Conservation (phyloP, 2,329 filamentous ascomycete genomes). For the Pseudocercospora eumusae region DNA sequence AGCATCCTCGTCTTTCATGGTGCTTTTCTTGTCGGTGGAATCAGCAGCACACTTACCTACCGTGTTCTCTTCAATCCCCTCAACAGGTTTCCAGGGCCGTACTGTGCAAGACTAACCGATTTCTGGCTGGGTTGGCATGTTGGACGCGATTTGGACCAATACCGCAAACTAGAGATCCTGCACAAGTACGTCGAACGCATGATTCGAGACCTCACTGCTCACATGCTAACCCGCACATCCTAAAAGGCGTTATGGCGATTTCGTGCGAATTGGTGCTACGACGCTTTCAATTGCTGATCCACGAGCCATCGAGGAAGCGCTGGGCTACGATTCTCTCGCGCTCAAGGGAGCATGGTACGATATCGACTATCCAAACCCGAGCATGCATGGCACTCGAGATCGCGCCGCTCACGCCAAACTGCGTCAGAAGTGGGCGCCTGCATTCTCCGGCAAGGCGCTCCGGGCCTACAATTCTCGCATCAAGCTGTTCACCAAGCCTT, state of each 20-base stretch:
- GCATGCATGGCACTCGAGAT: slow-evolving; percentile 44
- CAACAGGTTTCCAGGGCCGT: slow-evolving; percentile 39
- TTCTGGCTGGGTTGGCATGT: slow-evolving; percentile 34
- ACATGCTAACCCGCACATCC: neutral
- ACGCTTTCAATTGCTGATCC: slow-evolving; percentile 44
- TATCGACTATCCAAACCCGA: slow-evolving; percentile 35
- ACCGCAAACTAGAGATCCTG: slow-evolving; percentile 34
- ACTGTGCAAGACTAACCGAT: slow-evolving; percentile 38
- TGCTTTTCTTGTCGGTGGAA: neutral
- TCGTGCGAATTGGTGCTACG: slow-evolving; percentile 41
- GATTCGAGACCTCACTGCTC: neutral
- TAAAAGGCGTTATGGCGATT: slow-evolving; percentile 34
- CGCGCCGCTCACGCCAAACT: slow-evolving; percentile 41
- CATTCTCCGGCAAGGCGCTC: slow-evolving; percentile 45
- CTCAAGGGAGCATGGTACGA: slow-evolving; percentile 49
- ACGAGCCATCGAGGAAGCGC: slow-evolving; percentile 41
- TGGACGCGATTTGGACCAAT: slow-evolving; percentile 31
- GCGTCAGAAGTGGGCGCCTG: slow-evolving; percentile 44
- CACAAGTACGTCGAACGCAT: slow-evolving; percentile 29
- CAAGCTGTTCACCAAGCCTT: slow-evolving; percentile 37
- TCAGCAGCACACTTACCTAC: neutral
- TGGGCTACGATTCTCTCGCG: slow-evolving; percentile 36
- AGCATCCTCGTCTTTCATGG: neutral
- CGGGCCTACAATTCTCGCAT: slow-evolving; percentile 46
- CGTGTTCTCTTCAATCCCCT: slow-evolving; percentile 25